These are phyloP conservation scores for Emmonsiellopsis sp. DNA, from an alignment of 2,329 filamentous ascomycete genomes.

Conservation along the genomic window DNA sequence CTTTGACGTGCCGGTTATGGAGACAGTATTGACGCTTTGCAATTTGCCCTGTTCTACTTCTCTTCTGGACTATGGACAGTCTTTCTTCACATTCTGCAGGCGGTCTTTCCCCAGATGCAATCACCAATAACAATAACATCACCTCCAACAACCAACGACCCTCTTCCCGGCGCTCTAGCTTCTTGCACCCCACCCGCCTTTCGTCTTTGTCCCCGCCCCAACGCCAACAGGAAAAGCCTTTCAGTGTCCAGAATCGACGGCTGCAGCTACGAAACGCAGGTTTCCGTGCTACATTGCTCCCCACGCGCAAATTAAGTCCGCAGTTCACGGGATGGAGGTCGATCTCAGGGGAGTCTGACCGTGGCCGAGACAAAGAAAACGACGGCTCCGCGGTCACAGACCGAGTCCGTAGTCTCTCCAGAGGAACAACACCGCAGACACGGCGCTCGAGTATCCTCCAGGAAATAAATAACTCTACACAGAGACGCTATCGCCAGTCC, in stretches of 20 bases:
- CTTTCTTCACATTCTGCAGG: neutral
- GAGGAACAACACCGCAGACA: conserved; percentile 6
- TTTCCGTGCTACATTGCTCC: conserved; percentile 18
- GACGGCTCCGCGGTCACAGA: neutral
- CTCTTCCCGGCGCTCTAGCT: conserved; percentile 4
- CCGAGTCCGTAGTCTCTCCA: neutral
- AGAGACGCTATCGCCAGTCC: conserved; percentile 12
- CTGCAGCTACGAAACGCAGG: conserved; percentile 22
- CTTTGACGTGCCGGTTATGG: conserved; percentile 2
- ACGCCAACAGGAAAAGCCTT: conserved; percentile 10
- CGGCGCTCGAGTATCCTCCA: conserved; percentile 20
- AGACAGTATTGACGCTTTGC: neutral
- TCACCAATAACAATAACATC: neutral
- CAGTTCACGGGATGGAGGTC: conserved; percentile 15
- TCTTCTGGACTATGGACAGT: conserved; percentile 1
- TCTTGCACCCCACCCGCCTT: conserved; percentile 8
- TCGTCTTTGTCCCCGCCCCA: conserved; percentile 11
- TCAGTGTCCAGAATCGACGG: conserved; percentile 20
- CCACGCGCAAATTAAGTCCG: conserved; percentile 14
- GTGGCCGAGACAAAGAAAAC: conserved; percentile 14
- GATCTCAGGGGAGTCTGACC: conserved; percentile 12
- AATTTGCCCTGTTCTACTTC: neutral
- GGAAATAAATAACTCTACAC: conserved; percentile 22
- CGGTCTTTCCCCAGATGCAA: neutral
- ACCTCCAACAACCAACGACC: neutral